These are phyloP conservation scores for Samsoniella hepiali DNA, from an alignment of 2,329 filamentous ascomycete species.

Conservation along the genomic window DNA sequence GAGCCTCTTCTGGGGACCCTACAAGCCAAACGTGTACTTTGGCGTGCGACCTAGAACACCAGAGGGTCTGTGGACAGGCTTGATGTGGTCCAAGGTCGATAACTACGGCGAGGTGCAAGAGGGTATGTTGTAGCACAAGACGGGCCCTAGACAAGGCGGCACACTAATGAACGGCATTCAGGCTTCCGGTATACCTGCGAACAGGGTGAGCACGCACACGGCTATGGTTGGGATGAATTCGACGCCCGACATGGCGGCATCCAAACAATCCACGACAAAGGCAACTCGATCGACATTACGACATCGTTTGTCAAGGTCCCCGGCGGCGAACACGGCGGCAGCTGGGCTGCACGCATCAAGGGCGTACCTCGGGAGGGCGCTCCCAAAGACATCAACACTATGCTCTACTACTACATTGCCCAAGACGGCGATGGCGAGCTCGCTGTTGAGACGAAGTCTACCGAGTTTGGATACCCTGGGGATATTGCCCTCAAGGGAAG, in stretches of 20 bases:
- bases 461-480: conserved; percentile 48
- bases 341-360: conserved; percentile 86
- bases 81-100: conserved; percentile 89
- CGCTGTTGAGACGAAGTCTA: conserved; percentile 52
- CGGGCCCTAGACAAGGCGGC: not conserved
- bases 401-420: conserved; percentile 76
- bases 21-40: conserved; percentile 92
- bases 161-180: conserved; percentile 33
- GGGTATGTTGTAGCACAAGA: conserved; percentile 50
- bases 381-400: conserved; percentile 65
- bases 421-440: conserved; percentile 72
- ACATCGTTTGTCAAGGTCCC: conserved; percentile 93
- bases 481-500: conserved; percentile 70
- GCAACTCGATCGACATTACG: conserved; percentile 84
- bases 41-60: conserved; percentile 79
- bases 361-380: conserved; percentile 72
- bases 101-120: conserved; percentile 70
- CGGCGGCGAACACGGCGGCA: conserved; percentile 79
- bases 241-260: conserved; percentile 83
- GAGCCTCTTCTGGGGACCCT: conserved; percentile 92
- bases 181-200: conserved; percentile 93
- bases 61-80: conserved; percentile 73
- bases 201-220: conserved; percentile 87
- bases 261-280: conserved; percentile 86
- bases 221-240: conserved; percentile 98